Percentiles rank a stretch among this genome's conserved stretches.
Conservation (phyloP, 2,329 filamentous ascomycete genomes). For the Gaeumannomyces tritici region DNA sequence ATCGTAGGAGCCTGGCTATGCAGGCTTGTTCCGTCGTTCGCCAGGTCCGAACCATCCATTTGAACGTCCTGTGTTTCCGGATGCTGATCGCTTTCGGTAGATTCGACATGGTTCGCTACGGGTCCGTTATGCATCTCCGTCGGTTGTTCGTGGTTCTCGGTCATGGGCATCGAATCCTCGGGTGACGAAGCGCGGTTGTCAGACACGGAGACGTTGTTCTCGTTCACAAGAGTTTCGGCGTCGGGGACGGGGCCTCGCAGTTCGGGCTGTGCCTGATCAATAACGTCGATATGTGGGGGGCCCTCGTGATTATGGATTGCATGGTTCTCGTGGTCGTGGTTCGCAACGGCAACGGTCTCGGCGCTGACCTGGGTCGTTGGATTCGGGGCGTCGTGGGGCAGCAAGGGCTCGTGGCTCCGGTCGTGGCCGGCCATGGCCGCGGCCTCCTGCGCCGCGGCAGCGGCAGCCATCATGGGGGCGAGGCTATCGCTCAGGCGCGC, state of each 20-base stretch:
- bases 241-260: background rate
- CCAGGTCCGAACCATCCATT: background rate
- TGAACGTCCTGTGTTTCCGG: constrained; percentile 1
- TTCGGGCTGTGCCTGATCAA: background rate
- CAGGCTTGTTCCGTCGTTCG: background rate
- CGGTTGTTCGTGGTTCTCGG: background rate
- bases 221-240: background rate
- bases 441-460: constrained; percentile 27
- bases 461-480: constrained; percentile 38
- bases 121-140: background rate
- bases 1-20: background rate
- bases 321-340: background rate
- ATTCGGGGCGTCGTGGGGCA: background rate
- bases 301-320: background rate
- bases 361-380: background rate
- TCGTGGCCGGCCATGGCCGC: constrained; percentile 21
- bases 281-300: background rate
- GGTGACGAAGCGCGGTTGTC: background rate
- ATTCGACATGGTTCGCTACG: constrained; percentile 3
- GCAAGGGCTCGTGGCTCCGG: constrained; percentile 13
- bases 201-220: background rate
- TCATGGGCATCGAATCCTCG: background rate
- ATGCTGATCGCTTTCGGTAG: constrained; percentile 7
- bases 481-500: constrained; percentile 48
- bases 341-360: background rate